Conservation (phyloP, 108 stramenopile species). For the Mayamaea pseudoterrestris region DNA sequence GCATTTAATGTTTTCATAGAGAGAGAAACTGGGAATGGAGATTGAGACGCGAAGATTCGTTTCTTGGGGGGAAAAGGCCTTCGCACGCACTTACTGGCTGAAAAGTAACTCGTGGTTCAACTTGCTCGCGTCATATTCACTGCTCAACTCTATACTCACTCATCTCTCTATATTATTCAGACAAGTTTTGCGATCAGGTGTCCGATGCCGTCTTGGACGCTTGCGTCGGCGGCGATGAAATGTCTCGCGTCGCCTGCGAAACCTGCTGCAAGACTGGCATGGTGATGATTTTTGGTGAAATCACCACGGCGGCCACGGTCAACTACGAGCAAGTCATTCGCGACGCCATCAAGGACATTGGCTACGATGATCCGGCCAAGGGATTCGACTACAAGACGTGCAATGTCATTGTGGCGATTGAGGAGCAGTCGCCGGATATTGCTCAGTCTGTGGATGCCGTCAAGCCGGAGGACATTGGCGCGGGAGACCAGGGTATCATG, state of each 20-base stretch:
- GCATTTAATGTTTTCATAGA: neutral
- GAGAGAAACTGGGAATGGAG: neutral
- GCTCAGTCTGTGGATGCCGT: slow-evolving; percentile 92
- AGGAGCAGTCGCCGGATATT: slow-evolving; percentile 97
- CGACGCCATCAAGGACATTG: slow-evolving; percentile 92
- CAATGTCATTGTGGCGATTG: slow-evolving; percentile 94
- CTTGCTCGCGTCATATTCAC: slow-evolving; percentile 1
- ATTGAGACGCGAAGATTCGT: neutral
- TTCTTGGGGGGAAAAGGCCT: neutral
- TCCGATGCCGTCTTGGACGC: slow-evolving; percentile 96
- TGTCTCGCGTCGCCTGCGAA: slow-evolving; percentile 95
- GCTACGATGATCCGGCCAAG: slow-evolving; percentile 91
- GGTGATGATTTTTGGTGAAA: slow-evolving; percentile 99
- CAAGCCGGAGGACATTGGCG: slow-evolving; percentile 92
- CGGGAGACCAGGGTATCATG: slow-evolving; percentile 99
- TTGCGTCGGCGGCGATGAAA: slow-evolving; percentile 87
- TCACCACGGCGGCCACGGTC: slow-evolving; percentile 90
- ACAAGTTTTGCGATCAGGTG: slow-evolving; percentile 97
- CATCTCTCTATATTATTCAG: slow-evolving; percentile 25
- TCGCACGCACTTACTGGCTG: neutral
- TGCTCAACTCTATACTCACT: slow-evolving; percentile 1
- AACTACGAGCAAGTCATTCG: slow-evolving; percentile 96
- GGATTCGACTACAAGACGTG: slow-evolving; percentile 90
- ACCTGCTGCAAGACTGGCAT: slow-evolving; percentile 98
- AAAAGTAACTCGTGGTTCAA: neutral